Evolutionary conservation across 768 basidiomycete genomes (phyloP).

Genomic region (Mycena rosella): DNA sequence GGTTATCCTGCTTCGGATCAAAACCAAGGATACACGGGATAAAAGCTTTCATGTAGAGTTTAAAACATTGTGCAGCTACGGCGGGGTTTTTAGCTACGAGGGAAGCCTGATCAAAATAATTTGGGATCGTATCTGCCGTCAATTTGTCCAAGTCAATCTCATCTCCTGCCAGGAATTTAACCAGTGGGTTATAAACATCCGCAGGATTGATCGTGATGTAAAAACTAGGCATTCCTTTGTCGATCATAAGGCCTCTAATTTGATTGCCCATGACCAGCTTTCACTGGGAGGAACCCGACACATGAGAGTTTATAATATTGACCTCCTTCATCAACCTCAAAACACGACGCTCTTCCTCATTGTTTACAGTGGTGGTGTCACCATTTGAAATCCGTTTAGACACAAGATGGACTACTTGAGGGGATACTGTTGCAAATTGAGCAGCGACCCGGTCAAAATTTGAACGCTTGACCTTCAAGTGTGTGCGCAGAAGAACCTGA

Average conservation of each 20-base stretch:
- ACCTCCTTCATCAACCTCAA: not conserved
- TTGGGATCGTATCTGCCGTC: too few species aligned
- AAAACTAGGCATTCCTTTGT: not conserved
- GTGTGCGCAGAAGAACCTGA: too few species aligned
- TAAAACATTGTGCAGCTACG: slow-evolving; percentile 12
- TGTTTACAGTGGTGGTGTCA: not conserved
- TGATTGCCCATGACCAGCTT: not conserved
- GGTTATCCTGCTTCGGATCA: not conserved
- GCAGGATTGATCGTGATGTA: not conserved
- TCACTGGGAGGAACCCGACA: not conserved
- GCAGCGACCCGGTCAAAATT: too few species aligned
- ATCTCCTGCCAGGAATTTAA: not conserved
- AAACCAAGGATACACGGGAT: not conserved
- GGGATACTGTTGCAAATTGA: too few species aligned
- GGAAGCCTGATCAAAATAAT: too few species aligned
- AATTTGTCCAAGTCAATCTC: not conserved
- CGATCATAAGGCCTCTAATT: not conserved
- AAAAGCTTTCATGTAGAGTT: not conserved
- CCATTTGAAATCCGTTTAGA: not conserved
- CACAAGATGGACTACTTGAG: not conserved
- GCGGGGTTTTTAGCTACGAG: too few species aligned
- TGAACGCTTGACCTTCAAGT: too few species aligned
- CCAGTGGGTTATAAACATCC: not conserved
- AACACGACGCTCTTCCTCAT: not conserved
- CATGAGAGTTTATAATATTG: not conserved